Evolutionary conservation across 2,329 filamentous ascomycete species (phyloP).

Genomic region (Pseudogymnoascus sp.): DNA sequence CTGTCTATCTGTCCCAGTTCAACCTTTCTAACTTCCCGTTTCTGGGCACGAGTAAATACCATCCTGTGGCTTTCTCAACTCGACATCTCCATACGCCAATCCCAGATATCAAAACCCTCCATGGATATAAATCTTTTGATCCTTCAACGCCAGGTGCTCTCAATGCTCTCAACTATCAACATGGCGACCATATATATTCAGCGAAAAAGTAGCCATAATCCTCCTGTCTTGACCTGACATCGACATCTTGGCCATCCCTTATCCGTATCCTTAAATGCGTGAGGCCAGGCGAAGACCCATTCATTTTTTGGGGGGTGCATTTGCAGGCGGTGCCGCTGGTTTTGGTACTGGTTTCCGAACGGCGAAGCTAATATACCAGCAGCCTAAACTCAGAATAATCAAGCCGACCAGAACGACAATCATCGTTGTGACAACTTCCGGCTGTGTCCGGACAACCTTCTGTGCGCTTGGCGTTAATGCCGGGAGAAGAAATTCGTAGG

Average conservation of each 20-base stretch:
- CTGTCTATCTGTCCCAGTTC: not conserved
- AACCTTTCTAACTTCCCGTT: not conserved
- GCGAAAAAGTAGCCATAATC: not conserved
- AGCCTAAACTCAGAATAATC: not conserved
- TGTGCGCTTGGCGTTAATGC: not conserved
- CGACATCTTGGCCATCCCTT: not conserved
- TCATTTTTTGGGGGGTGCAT: not conserved
- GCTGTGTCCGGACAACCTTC: not conserved
- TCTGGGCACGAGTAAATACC: not conserved
- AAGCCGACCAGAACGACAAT: slow-evolving; percentile 1
- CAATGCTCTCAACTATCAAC: not conserved
- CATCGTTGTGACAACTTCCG: not conserved
- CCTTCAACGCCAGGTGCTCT: not conserved
- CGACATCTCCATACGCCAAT: not conserved
- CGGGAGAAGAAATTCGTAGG: slow-evolving; percentile 4
- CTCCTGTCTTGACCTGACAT: not conserved
- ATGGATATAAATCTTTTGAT: not conserved
- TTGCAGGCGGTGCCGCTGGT: not conserved
- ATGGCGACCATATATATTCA: not conserved
- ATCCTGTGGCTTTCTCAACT: not conserved
- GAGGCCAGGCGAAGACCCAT: not conserved
- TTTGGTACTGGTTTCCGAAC: slow-evolving; percentile 2
- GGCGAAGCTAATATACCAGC: not conserved
- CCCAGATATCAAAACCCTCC: not conserved
- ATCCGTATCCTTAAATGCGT: not conserved